Conservation (phyloP, 768 basidiomycete species). For the Chalciporus sphaerocephalus region DNA sequence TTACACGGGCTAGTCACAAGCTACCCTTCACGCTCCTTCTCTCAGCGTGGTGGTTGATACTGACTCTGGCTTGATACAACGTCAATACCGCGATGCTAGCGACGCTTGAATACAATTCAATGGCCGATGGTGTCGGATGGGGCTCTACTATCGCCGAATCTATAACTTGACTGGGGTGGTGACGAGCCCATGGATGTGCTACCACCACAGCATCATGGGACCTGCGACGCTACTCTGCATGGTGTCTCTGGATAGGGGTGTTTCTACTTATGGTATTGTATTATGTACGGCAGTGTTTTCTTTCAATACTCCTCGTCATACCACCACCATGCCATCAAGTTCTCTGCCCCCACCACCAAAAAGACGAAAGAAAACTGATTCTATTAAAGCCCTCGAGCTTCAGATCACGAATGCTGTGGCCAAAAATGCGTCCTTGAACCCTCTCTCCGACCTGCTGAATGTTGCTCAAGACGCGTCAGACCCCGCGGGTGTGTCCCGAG, state of each 20-base stretch:
- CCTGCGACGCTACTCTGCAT: too few relatives aligned
- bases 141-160: too few relatives aligned
- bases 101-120: too few relatives aligned
- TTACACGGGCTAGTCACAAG: too few relatives aligned
- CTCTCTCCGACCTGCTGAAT: constrained; percentile 68
- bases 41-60: too few relatives aligned
- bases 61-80: too few relatives aligned
- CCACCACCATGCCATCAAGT: constrained; percentile 29
- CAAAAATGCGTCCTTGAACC: constrained; percentile 64
- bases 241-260: background rate
- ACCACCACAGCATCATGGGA: too few relatives aligned
- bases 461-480: constrained; percentile 46
- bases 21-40: too few relatives aligned
- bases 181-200: too few relatives aligned
- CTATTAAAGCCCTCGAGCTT: constrained; percentile 49
- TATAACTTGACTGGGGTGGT: too few relatives aligned
- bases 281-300: background rate
- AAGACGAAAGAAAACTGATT: constrained; percentile 38
- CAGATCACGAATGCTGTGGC: constrained; percentile 51
- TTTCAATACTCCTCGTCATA: background rate
- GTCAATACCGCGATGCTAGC: too few relatives aligned
- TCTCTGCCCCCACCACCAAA: constrained; percentile 53
- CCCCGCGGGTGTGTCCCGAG: constrained; percentile 62
- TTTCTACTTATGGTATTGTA: background rate
- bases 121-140: too few relatives aligned